A percentile compares a stretch with the other conserved stretches of the same genome.
Conservation (phyloP, 306 rosid genomes). For the Quercus suber region DNA sequence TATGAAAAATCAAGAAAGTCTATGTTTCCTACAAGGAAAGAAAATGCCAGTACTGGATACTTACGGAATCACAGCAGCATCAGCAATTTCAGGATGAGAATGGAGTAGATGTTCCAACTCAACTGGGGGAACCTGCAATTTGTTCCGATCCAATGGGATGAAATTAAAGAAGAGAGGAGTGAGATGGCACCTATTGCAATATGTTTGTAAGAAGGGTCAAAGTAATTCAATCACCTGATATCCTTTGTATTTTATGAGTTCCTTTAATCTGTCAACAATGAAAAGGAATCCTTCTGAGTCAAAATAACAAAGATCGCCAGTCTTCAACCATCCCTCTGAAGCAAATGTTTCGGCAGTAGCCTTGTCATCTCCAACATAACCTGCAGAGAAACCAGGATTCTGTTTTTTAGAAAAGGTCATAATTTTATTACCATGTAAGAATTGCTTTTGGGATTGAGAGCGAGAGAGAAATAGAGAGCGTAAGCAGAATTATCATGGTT, state of each 20-base stretch:
- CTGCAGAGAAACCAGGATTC: conserved; percentile 27
- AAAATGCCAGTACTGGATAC: conserved; percentile 11
- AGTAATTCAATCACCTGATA: conserved; percentile 62
- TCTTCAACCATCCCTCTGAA: conserved; percentile 90
- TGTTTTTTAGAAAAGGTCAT: too few species aligned
- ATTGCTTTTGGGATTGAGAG: too few species aligned
- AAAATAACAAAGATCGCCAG: conserved; percentile 92
- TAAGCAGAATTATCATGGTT: too few species aligned
- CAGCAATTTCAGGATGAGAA: conserved; percentile 67
- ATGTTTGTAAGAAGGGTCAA: background rate
- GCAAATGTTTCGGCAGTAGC: conserved; percentile 78
- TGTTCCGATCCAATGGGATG: conserved; percentile 5
- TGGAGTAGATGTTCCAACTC: conserved; percentile 79
- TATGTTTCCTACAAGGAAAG: background rate
- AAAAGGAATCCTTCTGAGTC: conserved; percentile 77
- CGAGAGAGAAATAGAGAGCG: too few species aligned
- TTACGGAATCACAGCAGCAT: conserved; percentile 90
- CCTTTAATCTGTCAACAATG: conserved; percentile 85
- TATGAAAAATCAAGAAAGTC: background rate
- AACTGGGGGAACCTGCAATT: conserved; percentile 86
- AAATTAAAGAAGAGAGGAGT: background rate
- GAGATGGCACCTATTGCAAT: background rate
- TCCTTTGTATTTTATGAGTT: conserved; percentile 88
- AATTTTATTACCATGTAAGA: too few species aligned
- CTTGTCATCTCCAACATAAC: conserved; percentile 81